These are phyloP conservation scores for Eucalyptus grandis DNA, from an alignment of 345 rosid genomes.

Conservation along the genomic window DNA sequence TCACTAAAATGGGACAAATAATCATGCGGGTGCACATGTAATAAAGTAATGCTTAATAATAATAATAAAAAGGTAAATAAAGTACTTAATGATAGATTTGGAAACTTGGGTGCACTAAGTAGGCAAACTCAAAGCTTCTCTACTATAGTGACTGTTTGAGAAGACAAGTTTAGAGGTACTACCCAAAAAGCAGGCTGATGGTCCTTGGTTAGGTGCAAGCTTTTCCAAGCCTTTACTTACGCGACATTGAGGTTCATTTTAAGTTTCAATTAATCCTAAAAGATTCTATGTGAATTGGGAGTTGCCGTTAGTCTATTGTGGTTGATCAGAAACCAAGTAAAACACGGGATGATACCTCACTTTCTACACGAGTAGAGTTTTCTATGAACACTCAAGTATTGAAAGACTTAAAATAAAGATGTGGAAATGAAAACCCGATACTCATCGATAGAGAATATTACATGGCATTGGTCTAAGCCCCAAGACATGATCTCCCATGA, in stretches of 20 bases:
- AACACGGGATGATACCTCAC: neutral
- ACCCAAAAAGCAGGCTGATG: neutral
- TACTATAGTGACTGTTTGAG: no score
- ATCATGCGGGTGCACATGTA: no score
- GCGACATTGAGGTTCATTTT: neutral
- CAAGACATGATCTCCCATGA: neutral
- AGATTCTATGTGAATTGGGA: neutral
- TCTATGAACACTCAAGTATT: neutral
- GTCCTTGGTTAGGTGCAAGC: neutral
- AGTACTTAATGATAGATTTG: no score
- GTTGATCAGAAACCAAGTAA: neutral
- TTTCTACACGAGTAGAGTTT: neutral
- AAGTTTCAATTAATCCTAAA: neutral
- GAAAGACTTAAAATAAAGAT: neutral
- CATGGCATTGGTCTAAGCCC: neutral
- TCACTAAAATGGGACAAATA: no score
- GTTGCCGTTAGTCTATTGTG: no score
- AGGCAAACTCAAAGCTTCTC: no score
- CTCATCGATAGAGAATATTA: no score
- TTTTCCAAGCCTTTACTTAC: neutral
- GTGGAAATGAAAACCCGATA: neutral
- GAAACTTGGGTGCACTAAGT: no score
- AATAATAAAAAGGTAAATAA: no score
- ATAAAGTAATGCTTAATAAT: no score
- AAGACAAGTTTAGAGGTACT: neutral